phyloP scores from a whole-genome alignment of 176 grass and related monocot species.

The Raddia distichophylla region DNA sequence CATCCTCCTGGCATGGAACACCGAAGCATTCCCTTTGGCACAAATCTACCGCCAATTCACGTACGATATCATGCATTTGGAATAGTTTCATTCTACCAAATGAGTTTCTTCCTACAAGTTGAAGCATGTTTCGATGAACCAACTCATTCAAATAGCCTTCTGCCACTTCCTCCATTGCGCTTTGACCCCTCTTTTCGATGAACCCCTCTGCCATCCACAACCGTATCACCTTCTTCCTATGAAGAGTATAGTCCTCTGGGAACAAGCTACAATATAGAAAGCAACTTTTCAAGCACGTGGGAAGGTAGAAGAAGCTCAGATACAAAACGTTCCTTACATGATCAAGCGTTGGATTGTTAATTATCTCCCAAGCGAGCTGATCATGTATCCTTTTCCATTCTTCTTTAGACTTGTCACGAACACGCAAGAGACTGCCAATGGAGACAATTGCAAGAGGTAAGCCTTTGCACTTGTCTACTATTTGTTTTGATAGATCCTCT shows the following conservation, averaged over 20 bases:
- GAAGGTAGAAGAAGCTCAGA: conserved; percentile 16
- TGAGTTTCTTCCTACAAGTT: background rate
- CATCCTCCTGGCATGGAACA: background rate
- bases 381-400: background rate
- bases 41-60: background rate
- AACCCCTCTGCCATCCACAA: background rate
- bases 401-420: background rate
- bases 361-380: background rate
- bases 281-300: background rate
- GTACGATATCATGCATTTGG: background rate
- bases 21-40: background rate
- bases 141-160: background rate
- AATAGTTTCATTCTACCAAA: background rate
- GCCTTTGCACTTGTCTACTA: background rate
- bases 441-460: conserved; percentile 3
- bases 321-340: background rate
- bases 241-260: background rate
- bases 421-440: background rate
- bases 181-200: background rate
- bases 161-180: background rate
- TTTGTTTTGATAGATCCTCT: background rate
- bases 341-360: background rate
- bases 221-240: background rate
- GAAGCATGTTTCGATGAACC: background rate
- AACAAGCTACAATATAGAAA: background rate